Conservation (phyloP, 2,329 filamentous ascomycete genomes). For the Exophiala sideris region DNA sequence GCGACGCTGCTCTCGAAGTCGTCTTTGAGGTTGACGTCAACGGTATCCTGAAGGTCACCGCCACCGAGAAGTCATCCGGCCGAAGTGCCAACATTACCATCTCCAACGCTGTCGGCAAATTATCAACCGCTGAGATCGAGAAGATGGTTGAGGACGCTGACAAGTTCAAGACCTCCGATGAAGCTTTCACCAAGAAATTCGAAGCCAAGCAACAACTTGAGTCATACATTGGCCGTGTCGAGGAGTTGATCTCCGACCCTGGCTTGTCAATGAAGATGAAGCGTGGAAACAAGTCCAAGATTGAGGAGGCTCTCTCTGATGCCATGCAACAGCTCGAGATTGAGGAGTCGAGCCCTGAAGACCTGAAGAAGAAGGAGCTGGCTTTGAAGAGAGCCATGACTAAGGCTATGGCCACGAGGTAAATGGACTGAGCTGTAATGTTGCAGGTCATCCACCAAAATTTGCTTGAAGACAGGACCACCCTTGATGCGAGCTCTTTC, state of each 20-base stretch:
- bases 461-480: background rate
- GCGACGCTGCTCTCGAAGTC: constrained; percentile 93
- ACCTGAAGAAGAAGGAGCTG: constrained; percentile 99
- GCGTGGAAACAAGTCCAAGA: constrained; percentile 99
- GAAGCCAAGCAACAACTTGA: constrained; percentile 99
- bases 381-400: constrained; percentile 96
- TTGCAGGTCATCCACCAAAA: background rate
- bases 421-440: constrained; percentile 39
- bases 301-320: constrained; percentile 92
- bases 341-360: constrained; percentile 84
- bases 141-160: constrained; percentile 95
- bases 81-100: constrained; percentile 99
- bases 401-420: constrained; percentile 94
- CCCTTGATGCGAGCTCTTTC: constrained; percentile 3
- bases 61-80: constrained; percentile 97
- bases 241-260: constrained; percentile 98
- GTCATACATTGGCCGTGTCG: constrained; percentile 96
- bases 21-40: constrained; percentile 99
- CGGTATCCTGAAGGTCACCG: constrained; percentile 99
- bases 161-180: constrained; percentile 97
- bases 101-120: constrained; percentile 98
- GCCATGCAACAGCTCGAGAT: constrained; percentile 97
- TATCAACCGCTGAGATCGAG: constrained; percentile 91
- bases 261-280: constrained; percentile 95
- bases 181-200: constrained; percentile 99